phyloP scores from a whole-genome alignment of 768 basidiomycete genomes.

The Hericium alpestre region DNA sequence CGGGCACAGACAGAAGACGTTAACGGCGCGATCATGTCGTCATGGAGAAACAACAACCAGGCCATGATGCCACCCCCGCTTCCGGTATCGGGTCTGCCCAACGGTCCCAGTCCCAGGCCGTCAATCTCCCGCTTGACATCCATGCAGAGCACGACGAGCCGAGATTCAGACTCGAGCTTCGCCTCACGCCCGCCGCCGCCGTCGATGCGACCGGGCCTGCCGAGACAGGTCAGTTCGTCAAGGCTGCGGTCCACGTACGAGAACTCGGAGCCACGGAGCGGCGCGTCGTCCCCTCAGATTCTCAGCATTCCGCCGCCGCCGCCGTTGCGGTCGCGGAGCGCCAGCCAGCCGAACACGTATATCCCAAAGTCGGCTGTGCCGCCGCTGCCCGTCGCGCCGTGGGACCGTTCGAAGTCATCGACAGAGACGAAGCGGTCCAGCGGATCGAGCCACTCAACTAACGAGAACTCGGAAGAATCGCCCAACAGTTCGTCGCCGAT shows the following conservation, averaged over 20 bases:
- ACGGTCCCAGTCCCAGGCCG: conserved; percentile 5
- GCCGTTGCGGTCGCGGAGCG: conserved; percentile 55
- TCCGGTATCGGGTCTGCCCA: conserved; percentile 8
- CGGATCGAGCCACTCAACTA: conserved; percentile 76
- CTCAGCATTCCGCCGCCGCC: conserved; percentile 18
- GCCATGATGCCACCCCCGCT: background rate
- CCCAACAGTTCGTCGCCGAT: conserved; percentile 80
- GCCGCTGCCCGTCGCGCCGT: conserved; percentile 35
- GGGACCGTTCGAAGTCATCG: conserved; percentile 38
- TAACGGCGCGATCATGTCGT: conserved; percentile 11
- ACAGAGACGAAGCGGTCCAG: conserved; percentile 64
- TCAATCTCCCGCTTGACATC: conserved; percentile 5
- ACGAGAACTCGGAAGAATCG: conserved; percentile 74
- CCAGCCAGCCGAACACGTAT: conserved; percentile 71
- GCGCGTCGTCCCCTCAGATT: conserved; percentile 3
- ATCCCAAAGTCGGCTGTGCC: conserved; percentile 49
- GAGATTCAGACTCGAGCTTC: conserved; percentile 7
- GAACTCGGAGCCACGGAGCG: conserved; percentile 1
- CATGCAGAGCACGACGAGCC: conserved; percentile 10
- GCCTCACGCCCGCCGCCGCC: background rate
- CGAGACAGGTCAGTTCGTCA: conserved; percentile 9
- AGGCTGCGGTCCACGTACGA: conserved; percentile 10
- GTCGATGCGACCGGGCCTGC: conserved; percentile 7
- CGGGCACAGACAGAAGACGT: conserved; percentile 14
- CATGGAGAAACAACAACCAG: conserved; percentile 11